phyloP scores from a whole-genome alignment of 2,329 filamentous ascomycete species.

The Phialocephala sp. region DNA sequence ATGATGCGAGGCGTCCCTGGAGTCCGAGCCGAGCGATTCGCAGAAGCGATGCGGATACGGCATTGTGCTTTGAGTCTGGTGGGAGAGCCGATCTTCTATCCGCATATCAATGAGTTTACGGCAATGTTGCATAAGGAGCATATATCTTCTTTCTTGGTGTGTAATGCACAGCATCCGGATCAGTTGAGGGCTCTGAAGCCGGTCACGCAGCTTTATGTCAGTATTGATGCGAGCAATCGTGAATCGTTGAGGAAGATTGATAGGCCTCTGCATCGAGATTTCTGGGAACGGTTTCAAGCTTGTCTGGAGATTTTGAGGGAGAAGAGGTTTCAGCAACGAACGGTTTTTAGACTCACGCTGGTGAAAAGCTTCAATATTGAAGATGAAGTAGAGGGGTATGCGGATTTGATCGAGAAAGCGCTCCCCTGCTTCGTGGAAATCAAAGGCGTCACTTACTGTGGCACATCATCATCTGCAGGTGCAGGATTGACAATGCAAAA shows the following conservation, averaged over 20 bases:
- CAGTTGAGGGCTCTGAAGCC: slow-evolving; percentile 81
- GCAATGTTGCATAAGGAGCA: slow-evolving; percentile 81
- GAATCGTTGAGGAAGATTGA: slow-evolving; percentile 90
- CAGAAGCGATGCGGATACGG: slow-evolving; percentile 89
- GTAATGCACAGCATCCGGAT: slow-evolving; percentile 95
- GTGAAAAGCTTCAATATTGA: slow-evolving; percentile 99
- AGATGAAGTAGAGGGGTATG: slow-evolving; percentile 89
- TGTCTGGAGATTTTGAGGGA: slow-evolving; percentile 89
- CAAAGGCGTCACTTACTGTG: slow-evolving; percentile 97
- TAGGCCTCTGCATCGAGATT: slow-evolving; percentile 90
- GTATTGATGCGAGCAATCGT: slow-evolving; percentile 91
- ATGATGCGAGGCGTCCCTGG: slow-evolving; percentile 95
- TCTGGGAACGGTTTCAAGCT: slow-evolving; percentile 93
- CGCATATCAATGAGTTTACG: slow-evolving; percentile 92
- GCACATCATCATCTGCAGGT: slow-evolving; percentile 81
- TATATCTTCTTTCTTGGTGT: slow-evolving; percentile 94
- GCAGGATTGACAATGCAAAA: slow-evolving; percentile 96
- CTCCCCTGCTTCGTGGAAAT: slow-evolving; percentile 93
- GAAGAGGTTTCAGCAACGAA: slow-evolving; percentile 84
- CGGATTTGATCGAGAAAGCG: slow-evolving; percentile 82
- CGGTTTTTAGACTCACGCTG: slow-evolving; percentile 91
- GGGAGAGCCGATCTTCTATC: slow-evolving; percentile 98
- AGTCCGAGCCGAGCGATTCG: slow-evolving; percentile 87
- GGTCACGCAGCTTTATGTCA: slow-evolving; percentile 95
- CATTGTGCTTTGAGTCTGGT: slow-evolving; percentile 93